Percentiles rank a stretch among this genome's conserved stretches.
These are phyloP conservation scores for Plectranthus barbatus DNA, from an alignment of 257 asterid species.

Conservation along the genomic window DNA sequence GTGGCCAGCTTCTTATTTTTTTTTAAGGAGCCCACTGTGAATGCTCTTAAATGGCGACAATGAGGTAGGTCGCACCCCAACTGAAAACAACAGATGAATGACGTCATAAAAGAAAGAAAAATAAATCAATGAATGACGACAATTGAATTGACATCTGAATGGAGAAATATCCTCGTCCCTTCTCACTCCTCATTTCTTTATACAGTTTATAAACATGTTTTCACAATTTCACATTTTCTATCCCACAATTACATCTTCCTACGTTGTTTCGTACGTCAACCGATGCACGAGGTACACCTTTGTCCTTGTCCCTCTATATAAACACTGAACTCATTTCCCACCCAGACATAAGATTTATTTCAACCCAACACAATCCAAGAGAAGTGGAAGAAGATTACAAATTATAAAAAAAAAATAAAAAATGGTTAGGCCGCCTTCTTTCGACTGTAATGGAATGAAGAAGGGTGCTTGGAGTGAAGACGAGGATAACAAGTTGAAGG, in stretches of 20 bases:
- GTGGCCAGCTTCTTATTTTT: too few relatives aligned
- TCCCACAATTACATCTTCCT: conserved; percentile 4
- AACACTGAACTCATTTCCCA: conserved; percentile 14
- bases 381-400: too few relatives aligned
- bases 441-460: conserved; percentile 32
- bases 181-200: background rate
- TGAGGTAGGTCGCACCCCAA: background rate
- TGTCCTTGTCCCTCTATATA: background rate
- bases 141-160: too few relatives aligned
- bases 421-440: conserved; percentile 34
- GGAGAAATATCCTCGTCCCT: background rate
- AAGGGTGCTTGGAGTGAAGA: conserved; percentile 35
- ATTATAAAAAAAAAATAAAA: background rate
- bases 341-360: background rate
- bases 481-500: conserved; percentile 29
- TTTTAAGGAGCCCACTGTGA: too few relatives aligned
- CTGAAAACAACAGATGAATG: background rate
- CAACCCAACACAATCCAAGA: background rate
- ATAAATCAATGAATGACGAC: too few relatives aligned
- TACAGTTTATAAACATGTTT: background rate
- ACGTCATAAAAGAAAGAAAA: background rate
- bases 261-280: conserved; percentile 15
- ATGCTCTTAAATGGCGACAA: background rate
- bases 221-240: background rate
- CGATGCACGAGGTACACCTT: background rate